These are phyloP conservation scores for Suillus decipiens DNA, from an alignment of 768 basidiomycete species.

Conservation along the genomic window DNA sequence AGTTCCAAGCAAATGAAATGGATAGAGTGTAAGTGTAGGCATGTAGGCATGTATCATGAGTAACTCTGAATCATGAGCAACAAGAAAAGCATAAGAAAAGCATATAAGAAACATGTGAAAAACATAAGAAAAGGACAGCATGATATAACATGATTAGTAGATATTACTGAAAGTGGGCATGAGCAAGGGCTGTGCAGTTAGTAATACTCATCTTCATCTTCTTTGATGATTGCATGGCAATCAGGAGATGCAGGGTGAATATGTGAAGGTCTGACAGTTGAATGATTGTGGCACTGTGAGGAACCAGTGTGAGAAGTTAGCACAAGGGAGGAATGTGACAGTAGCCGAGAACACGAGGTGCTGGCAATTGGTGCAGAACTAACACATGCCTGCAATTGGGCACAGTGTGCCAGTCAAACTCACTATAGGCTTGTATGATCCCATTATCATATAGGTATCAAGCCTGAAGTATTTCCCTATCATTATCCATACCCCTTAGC, in stretches of 20 bases:
- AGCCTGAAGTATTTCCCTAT: no score
- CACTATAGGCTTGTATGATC: no score
- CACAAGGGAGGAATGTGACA: background rate
- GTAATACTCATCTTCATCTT: background rate
- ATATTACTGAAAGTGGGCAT: background rate
- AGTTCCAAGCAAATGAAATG: background rate
- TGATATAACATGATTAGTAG: background rate
- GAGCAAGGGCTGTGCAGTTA: background rate
- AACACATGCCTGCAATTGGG: background rate
- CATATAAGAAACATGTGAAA: background rate
- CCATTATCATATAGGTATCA: no score
- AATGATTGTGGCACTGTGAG: background rate
- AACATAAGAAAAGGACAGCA: background rate
- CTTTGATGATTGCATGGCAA: background rate
- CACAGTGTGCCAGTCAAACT: no score
- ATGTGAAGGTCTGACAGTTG: background rate
- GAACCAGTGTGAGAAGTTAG: background rate
- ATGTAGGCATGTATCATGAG: background rate
- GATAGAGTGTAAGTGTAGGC: no score
- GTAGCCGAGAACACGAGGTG: background rate
- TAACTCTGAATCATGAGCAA: background rate
- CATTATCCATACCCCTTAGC: no score
- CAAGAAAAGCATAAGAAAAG: background rate
- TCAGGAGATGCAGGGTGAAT: background rate
- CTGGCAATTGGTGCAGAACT: constrained; percentile 2